Conservation (phyloP, 2,329 filamentous ascomycete genomes). For the Tolypocladium cylindrosporum region DNA sequence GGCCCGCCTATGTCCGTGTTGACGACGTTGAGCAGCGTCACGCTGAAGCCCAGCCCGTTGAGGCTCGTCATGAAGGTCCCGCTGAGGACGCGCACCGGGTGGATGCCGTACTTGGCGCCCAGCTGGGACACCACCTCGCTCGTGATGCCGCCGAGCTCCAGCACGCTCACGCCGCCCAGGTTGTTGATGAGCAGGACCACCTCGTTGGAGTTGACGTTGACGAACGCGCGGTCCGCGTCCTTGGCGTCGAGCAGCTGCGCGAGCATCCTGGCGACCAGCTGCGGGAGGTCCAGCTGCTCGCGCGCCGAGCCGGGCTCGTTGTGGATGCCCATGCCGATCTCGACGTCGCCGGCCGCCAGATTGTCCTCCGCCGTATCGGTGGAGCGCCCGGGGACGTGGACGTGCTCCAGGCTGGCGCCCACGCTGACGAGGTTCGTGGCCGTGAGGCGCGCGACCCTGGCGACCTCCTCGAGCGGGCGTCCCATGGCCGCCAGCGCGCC, state of each 20-base stretch:
- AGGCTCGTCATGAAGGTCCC: conserved; percentile 73
- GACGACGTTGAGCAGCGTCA: conserved; percentile 57
- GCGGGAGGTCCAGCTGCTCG: conserved; percentile 39
- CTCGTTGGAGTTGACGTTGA: conserved; percentile 51
- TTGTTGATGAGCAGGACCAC: conserved; percentile 67
- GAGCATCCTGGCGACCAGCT: conserved; percentile 56
- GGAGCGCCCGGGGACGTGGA: conserved; percentile 80
- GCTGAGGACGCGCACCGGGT: conserved; percentile 52
- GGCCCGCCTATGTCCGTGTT: conserved; percentile 47
- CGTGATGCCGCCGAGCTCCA: conserved; percentile 65
- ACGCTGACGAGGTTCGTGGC: conserved; percentile 75
- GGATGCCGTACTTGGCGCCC: conserved; percentile 43
- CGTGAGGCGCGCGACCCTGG: conserved; percentile 58
- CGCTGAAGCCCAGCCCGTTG: conserved; percentile 67
- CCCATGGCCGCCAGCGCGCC: conserved; percentile 73
- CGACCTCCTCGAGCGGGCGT: conserved; percentile 57
- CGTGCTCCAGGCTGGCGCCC: conserved; percentile 76
- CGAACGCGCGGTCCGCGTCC: conserved; percentile 62
- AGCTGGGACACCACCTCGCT: conserved; percentile 59
- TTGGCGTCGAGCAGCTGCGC: conserved; percentile 54
- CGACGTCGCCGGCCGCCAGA: conserved; percentile 40
- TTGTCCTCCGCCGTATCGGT: conserved; percentile 41
- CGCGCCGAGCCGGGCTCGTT: conserved; percentile 54
- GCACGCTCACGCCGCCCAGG: conserved; percentile 60
- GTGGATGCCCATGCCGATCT: conserved; percentile 70